phyloP scores from a whole-genome alignment of 2,329 filamentous ascomycete genomes.

The Sporothrix mexicana region DNA sequence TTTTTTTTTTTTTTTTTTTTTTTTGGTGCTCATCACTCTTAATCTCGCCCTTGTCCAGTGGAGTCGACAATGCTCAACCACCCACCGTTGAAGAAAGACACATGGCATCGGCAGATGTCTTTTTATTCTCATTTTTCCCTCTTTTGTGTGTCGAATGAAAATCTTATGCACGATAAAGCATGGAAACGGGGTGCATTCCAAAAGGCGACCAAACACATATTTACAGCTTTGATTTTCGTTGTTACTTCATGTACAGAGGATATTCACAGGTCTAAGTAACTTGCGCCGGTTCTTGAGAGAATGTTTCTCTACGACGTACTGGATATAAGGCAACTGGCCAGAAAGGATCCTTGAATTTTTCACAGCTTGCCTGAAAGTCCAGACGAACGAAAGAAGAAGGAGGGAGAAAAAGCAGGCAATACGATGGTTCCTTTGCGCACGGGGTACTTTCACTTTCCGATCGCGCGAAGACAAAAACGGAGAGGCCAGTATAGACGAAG shows the following conservation, averaged over 20 bases:
- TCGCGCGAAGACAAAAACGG: conserved; percentile 13
- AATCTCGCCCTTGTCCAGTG: neutral
- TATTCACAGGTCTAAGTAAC: too few species aligned
- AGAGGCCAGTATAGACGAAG: neutral
- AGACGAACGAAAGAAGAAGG: too few species aligned
- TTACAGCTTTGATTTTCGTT: conserved; percentile 4
- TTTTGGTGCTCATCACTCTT: neutral
- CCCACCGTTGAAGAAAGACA: conserved; percentile 32
- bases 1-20: neutral
- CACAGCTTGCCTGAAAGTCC: too few species aligned
- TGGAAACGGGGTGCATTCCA: neutral
- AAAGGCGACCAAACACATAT: neutral
- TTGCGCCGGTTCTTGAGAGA: too few species aligned
- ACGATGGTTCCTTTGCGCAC: neutral
- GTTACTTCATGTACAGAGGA: neutral
- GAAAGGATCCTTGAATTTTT: too few species aligned
- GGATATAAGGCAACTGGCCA: too few species aligned
- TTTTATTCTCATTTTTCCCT: neutral
- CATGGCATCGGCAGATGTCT: conserved; percentile 26
- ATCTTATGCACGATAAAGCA: conserved; percentile 22
- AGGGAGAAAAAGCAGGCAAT: too few species aligned
- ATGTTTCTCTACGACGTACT: too few species aligned
- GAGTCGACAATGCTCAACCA: neutral
- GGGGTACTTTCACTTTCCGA: neutral
- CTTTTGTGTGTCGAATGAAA: neutral